Conservation (phyloP, 2,329 filamentous ascomycete species). For the Mycocentrospora acerina region DNA sequence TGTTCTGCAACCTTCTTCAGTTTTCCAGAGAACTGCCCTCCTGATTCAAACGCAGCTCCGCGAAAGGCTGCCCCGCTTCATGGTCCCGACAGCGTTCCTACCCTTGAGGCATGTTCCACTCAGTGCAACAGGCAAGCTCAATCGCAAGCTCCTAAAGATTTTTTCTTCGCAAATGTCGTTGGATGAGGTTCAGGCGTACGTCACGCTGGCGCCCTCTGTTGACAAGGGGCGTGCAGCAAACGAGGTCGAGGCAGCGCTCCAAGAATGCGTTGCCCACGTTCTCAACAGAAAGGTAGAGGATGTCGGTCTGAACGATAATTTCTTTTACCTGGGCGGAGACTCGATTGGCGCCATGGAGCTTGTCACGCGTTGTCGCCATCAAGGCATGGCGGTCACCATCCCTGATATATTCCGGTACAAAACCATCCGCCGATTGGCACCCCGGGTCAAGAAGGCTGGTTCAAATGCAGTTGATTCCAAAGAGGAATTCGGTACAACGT, state of each 20-base stretch:
- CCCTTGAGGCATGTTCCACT: constrained; percentile 32
- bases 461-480: not conserved
- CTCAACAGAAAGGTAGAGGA: constrained; percentile 23
- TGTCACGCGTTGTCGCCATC: constrained; percentile 8
- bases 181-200: constrained; percentile 38
- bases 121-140: constrained; percentile 12
- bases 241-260: constrained; percentile 11
- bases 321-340: constrained; percentile 26
- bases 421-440: constrained; percentile 11
- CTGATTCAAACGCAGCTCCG: constrained; percentile 7
- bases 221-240: constrained; percentile 4
- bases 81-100: constrained; percentile 26
- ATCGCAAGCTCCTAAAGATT: constrained; percentile 6
- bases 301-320: constrained; percentile 12
- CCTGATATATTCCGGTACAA: constrained; percentile 20
- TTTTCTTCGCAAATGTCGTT: constrained; percentile 44
- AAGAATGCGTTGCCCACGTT: constrained; percentile 23
- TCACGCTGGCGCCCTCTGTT: constrained; percentile 39
- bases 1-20: not conserved
- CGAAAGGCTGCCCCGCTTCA: constrained; percentile 11
- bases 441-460: constrained; percentile 1
- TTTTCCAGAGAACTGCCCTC: not conserved
- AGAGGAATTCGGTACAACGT: constrained; percentile 9
- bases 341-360: constrained; percentile 28
- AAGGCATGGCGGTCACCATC: constrained; percentile 11